Evolutionary conservation across 2,329 filamentous ascomycete species (phyloP).

Genomic region (Thielaviopsis ethacetica): DNA sequence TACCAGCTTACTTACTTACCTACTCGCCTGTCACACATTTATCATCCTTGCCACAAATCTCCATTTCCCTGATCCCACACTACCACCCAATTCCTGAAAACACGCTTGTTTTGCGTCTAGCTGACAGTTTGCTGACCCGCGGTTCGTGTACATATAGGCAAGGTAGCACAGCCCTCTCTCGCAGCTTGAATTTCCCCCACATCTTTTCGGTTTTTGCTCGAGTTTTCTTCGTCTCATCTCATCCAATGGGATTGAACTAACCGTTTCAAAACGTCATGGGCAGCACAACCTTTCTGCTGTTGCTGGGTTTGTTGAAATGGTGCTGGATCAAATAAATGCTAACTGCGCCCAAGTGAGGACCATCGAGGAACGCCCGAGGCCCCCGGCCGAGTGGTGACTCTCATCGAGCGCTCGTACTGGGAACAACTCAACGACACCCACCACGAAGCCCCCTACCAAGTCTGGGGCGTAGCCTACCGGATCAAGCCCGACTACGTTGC

Average conservation of each 20-base stretch:
- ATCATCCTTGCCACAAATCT: too few relatives aligned
- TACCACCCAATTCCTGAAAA: too few relatives aligned
- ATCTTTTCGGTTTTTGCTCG: neutral
- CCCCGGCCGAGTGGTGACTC: slow-evolving; percentile 81
- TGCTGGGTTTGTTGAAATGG: too few relatives aligned
- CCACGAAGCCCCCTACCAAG: slow-evolving; percentile 41
- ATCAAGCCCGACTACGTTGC: slow-evolving; percentile 55
- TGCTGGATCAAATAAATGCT: neutral
- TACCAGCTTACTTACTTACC: too few relatives aligned
- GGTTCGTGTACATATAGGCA: neutral
- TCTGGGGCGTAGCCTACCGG: slow-evolving; percentile 90
- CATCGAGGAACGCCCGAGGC: slow-evolving; percentile 80
- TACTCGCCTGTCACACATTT: too few relatives aligned
- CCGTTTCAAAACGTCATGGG: too few relatives aligned
- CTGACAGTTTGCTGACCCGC: too few relatives aligned
- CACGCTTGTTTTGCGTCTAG: too few relatives aligned
- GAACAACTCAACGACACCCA: slow-evolving; percentile 55
- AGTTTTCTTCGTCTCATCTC: slow-evolving; percentile 8
- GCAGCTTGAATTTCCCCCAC: too few relatives aligned
- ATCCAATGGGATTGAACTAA: slow-evolving; percentile 7
- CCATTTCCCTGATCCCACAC: too few relatives aligned
- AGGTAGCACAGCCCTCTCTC: neutral
- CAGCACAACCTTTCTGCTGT: too few relatives aligned
- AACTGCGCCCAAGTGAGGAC: slow-evolving; percentile 51
- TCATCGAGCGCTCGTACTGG: slow-evolving; percentile 78